Percentiles rank a stretch among this genome's conserved stretches.
These are phyloP conservation scores for Gastrolobium villosum DNA, from an alignment of 306 rosid genomes.

Conservation along the genomic window DNA sequence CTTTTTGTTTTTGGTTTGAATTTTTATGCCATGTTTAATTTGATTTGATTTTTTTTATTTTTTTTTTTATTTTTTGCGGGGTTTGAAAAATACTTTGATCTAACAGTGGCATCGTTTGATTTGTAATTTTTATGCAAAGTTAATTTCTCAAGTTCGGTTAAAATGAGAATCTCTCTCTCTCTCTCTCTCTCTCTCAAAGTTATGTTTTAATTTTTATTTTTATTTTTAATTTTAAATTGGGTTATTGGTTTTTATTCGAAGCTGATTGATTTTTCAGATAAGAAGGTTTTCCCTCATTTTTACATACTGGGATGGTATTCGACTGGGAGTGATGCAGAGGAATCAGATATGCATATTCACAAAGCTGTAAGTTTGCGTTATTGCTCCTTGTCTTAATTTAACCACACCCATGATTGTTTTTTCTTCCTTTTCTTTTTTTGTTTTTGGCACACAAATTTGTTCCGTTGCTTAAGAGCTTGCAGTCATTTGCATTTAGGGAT, in stretches of 20 bases:
- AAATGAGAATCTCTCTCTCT: too few species aligned
- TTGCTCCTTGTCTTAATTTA: constrained; percentile 5
- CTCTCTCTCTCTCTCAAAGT: not conserved
- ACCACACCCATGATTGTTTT: not conserved
- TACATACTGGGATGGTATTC: constrained; percentile 98
- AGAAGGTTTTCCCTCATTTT: constrained; percentile 96
- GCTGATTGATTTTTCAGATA: constrained; percentile 59
- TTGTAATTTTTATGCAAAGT: not conserved
- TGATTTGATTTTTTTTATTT: too few species aligned
- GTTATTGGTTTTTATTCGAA: not conserved
- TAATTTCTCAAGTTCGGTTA: not conserved
- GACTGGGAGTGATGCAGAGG: constrained; percentile 87
- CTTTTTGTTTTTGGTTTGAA: not conserved
- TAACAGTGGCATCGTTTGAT: constrained; percentile 1
- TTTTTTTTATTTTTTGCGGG: not conserved
- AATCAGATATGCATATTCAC: constrained; percentile 93
- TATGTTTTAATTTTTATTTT: not conserved
- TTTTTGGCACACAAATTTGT: not conserved
- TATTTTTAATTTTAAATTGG: not conserved
- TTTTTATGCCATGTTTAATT: not conserved
- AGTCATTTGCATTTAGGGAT: constrained; percentile 5
- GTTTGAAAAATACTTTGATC: constrained; percentile 13
- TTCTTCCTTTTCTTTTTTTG: not conserved
- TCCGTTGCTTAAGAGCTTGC: not conserved
- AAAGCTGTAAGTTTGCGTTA: constrained; percentile 72